Evolutionary conservation across 352 stramenopile species (phyloP).

Genomic region (Phytophthora ramorum): DNA sequence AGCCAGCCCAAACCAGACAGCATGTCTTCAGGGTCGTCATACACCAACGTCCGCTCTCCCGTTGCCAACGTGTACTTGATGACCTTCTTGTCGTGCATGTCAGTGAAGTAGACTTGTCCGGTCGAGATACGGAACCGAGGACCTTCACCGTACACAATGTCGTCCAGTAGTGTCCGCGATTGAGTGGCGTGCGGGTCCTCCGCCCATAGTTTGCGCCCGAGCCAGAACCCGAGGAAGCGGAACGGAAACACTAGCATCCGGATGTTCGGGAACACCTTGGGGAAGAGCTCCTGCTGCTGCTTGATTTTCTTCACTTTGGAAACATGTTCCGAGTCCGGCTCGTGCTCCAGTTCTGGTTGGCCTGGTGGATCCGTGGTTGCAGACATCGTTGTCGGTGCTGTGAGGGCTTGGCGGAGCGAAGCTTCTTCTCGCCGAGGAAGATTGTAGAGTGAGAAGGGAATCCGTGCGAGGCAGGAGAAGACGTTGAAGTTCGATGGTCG

Average conservation of each 20-base stretch:
- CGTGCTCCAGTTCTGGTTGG: constrained; percentile 14
- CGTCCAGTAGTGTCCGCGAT: constrained; percentile 31
- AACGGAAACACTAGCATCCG: constrained; percentile 42
- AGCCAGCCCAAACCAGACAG: constrained; percentile 72
- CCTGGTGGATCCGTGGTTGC: not conserved
- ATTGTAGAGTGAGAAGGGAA: constrained; percentile 13
- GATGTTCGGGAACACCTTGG: constrained; percentile 37
- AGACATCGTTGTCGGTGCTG: not conserved
- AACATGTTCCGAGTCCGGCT: not conserved
- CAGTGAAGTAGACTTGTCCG: constrained; percentile 67
- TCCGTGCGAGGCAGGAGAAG: too few species aligned
- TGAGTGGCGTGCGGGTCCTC: constrained; percentile 22
- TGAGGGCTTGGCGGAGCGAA: not conserved
- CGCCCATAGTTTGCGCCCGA: constrained; percentile 32
- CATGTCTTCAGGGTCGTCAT: constrained; percentile 52
- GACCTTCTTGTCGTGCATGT: constrained; percentile 72
- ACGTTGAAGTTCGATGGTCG: constrained; percentile 8
- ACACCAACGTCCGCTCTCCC: constrained; percentile 46
- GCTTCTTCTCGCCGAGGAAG: constrained; percentile 10
- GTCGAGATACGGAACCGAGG: constrained; percentile 63
- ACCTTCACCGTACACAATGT: constrained; percentile 59
- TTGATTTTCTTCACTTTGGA: constrained; percentile 3
- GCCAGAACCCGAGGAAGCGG: constrained; percentile 43
- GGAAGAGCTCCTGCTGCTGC: constrained; percentile 33
- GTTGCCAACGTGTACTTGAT: constrained; percentile 61